A percentile compares a stretch with the other conserved stretches of the same genome.
Conservation (phyloP, 257 asterid genomes). For the Capsicum rhomboideum region DNA sequence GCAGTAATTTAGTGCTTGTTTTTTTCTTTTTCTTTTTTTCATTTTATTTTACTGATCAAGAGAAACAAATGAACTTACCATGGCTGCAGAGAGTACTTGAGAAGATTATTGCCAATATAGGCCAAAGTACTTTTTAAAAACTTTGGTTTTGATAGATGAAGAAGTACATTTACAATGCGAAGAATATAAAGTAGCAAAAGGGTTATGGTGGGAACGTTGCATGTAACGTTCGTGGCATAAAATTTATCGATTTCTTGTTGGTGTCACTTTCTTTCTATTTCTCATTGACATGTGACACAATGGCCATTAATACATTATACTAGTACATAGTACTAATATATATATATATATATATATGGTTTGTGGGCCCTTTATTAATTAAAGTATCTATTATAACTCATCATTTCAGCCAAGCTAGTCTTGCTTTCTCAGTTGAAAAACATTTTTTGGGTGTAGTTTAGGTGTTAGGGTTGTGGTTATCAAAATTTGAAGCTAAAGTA, state of each 20-base stretch:
- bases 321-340: background rate
- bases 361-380: background rate
- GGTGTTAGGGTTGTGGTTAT: too few species aligned
- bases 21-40: too few species aligned
- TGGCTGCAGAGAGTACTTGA: background rate
- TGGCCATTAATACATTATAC: background rate
- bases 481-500: too few species aligned
- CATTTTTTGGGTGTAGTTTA: too few species aligned
- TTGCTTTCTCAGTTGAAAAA: background rate
- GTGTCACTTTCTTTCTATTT: constrained; percentile 12
- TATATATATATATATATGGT: background rate
- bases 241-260: constrained; percentile 25
- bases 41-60: too few species aligned
- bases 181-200: background rate
- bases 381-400: background rate
- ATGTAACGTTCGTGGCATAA: constrained; percentile 31
- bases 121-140: background rate
- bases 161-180: background rate
- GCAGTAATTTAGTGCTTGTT: background rate
- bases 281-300: constrained; percentile 5
- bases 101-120: background rate
- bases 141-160: background rate
- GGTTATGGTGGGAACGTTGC: constrained; percentile 10
- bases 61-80: constrained; percentile 4
- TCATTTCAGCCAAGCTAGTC: background rate